Evolutionary conservation across 441 rosid genomes (phyloP).

Genomic region (Macaranga tanarius): DNA sequence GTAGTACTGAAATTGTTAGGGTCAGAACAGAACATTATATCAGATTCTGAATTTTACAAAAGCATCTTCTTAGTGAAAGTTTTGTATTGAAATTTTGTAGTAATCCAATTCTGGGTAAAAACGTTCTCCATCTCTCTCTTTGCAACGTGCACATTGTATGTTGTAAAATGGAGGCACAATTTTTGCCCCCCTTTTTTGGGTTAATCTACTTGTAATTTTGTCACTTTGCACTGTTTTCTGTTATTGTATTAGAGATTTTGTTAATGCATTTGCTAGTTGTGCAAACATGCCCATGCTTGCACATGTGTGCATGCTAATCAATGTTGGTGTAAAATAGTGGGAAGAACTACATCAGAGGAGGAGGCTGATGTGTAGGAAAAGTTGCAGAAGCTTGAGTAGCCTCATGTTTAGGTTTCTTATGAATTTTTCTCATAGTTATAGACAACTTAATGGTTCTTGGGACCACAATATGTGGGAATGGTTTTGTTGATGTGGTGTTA

Average conservation of each 20-base stretch:
- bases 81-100: not conserved
- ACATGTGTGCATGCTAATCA: not conserved
- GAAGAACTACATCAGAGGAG: not conserved
- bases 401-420: not conserved
- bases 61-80: not conserved
- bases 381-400: not conserved
- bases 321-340: not conserved
- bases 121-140: not conserved
- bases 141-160: not conserved
- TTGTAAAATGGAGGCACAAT: not conserved
- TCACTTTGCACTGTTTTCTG: not conserved
- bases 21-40: not conserved
- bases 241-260: not conserved
- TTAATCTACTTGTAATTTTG: not conserved
- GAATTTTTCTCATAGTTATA: not conserved
- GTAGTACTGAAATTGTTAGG: not conserved
- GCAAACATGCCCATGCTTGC: not conserved
- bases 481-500: not conserved
- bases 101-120: not conserved
- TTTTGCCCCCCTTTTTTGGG: not conserved
- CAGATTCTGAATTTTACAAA: not conserved
- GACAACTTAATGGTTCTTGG: not conserved
- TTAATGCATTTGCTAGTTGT: not conserved
- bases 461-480: not conserved
- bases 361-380: not conserved